phyloP scores from a whole-genome alignment of 208 protist genomes.

The Herpetomonas samuelpessoai region DNA sequence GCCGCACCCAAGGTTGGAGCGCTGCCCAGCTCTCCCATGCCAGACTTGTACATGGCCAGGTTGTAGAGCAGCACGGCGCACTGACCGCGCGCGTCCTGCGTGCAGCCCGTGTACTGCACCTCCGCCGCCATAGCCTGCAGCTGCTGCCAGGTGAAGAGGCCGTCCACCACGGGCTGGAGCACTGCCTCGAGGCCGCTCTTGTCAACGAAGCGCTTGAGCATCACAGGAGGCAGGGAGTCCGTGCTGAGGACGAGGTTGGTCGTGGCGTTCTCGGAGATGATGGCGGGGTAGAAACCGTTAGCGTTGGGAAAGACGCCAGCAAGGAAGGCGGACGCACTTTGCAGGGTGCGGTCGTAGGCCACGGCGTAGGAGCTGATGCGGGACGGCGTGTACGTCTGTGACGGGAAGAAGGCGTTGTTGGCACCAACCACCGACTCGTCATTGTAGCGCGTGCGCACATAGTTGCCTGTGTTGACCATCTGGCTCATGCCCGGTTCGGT shows the following conservation, averaged over 20 bases:
- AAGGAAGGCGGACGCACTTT: constrained; percentile 56
- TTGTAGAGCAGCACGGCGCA: constrained; percentile 41
- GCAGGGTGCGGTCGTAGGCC: constrained; percentile 45
- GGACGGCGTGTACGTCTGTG: constrained; percentile 32
- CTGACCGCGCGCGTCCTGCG: constrained; percentile 17
- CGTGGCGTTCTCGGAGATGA: constrained; percentile 30
- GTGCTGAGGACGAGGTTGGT: constrained; percentile 43
- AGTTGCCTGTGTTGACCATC: constrained; percentile 26
- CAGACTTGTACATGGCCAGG: constrained; percentile 37
- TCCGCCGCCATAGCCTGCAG: constrained; percentile 37
- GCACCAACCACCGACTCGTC: constrained; percentile 22
- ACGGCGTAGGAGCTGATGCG: constrained; percentile 53
- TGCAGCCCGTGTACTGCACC: constrained; percentile 26
- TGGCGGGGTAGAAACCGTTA: constrained; percentile 37
- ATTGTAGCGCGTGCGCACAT: constrained; percentile 43
- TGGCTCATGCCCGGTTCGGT: constrained; percentile 28
- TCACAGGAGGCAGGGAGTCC: constrained; percentile 26
- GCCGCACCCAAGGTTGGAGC: constrained; percentile 21
- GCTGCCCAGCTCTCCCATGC: constrained; percentile 15
- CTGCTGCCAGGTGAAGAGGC: constrained; percentile 37
- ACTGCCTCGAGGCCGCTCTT: constrained; percentile 10
- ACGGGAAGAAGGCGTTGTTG: constrained; percentile 28
- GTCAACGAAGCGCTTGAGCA: constrained; percentile 15
- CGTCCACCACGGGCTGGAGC: constrained; percentile 24
- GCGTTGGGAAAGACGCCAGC: constrained; percentile 39